Evolutionary conservation across 345 rosid genomes (phyloP), one percentile per base, ranked within the genome.

Genomic region (Pistacia atlantica): DNA sequence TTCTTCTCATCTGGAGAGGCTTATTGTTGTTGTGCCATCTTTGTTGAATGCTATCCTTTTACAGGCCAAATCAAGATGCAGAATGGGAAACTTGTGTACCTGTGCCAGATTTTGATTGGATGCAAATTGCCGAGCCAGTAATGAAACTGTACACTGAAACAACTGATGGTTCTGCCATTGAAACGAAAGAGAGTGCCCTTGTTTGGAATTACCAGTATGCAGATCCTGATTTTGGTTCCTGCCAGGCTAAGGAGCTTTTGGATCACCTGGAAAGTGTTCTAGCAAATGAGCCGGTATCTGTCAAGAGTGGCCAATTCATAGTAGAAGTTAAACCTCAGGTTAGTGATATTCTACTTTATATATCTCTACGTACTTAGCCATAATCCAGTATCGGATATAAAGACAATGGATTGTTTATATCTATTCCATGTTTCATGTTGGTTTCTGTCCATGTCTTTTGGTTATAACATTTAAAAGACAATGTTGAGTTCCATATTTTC

Each of bases 261-360:
- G 97, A 95, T 85, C 98, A 95, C 65, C 91, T 95, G 9, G 97
- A 93, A 81, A 93, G 98, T 57, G 98, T 95, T 74, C 99, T 95
- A 62, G 80, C 92, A 4, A 95, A 95, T 60, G 97, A 93, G 70
- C 95, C 98, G 0, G 99, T 95, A 79, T 84, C 97, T 46, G 98
- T 95, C 55, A 95, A 95, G 79, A 90, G 94, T 18, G 93, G 97
- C 65, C 98, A 83, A 52, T 90, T 89, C 84, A 88, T 87, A 25
- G 95, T 95, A n/a, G 98, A 93, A 88, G 98, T 93, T 83, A 95
- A 92, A 86, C 99, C 99, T 74, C 98, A 92, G 99, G 99, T 95
- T 71, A 69, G 91, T 74, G 17, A 35, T 16, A 16, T 37, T 22
- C 2, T 46, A 28, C 56, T 25, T 20, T 35, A 18, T 49, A 31